Percentiles rank a stretch among this genome's conserved stretches.
phyloP scores from a whole-genome alignment of 2,329 filamentous ascomycete genomes.

The Ceratocystis alfenasii region DNA sequence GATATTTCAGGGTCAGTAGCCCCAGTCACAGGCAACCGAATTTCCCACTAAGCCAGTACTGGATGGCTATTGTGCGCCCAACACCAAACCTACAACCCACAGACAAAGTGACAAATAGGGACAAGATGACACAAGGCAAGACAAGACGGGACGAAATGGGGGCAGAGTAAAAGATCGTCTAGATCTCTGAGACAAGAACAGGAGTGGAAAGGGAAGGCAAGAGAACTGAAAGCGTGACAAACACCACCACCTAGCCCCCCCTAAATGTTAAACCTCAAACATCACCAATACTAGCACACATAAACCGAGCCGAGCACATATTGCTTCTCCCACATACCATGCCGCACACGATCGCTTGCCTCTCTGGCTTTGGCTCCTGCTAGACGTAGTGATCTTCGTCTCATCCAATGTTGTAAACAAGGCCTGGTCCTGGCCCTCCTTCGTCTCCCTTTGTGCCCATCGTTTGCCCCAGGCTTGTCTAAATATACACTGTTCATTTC shows the following conservation, averaged over 20 bases:
- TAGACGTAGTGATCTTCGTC: neutral
- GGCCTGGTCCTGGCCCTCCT: neutral
- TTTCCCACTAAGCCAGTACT: neutral
- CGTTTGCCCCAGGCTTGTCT: neutral
- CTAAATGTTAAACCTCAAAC: constrained; percentile 8
- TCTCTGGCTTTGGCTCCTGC: neutral
- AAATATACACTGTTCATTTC: constrained; percentile 4
- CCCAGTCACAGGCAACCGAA: neutral
- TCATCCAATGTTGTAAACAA: constrained; percentile 5
- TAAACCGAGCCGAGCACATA: neutral
- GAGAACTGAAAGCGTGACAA: neutral
- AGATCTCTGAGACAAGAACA: constrained; percentile 2
- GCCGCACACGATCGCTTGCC: neutral
- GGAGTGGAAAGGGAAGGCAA: neutral
- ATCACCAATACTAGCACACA: neutral
- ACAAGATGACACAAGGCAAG: neutral
- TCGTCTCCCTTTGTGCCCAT: neutral
- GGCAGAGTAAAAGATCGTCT: constrained; percentile 3
- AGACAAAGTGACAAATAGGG: constrained; percentile 2
- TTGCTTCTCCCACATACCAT: neutral
- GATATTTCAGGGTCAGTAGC: constrained; percentile 5
- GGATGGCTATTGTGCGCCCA: neutral
- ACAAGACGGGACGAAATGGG: constrained; percentile 10
- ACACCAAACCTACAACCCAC: neutral
- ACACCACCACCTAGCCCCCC: neutral